Percentiles rank a stretch among this genome's conserved stretches.
phyloP scores from a whole-genome alignment of 1,284 basidiomycete species.

The Austroboletus rostrupii region DNA sequence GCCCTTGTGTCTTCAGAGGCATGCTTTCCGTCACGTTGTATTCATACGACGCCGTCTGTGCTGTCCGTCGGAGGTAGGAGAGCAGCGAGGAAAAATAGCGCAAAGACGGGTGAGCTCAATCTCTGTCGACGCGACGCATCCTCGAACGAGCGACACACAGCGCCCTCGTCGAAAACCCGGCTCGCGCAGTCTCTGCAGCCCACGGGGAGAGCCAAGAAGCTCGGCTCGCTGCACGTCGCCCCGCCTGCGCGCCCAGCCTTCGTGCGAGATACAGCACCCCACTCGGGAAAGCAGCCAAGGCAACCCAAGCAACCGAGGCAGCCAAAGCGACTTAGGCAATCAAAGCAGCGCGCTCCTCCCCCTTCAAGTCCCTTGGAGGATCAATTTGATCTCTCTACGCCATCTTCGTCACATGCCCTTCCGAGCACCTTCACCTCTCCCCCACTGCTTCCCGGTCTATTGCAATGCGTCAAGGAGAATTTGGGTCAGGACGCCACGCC shows the following conservation, averaged over 20 bases:
- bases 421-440: constrained; percentile 51
- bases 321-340: not conserved
- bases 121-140: not conserved
- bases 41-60: constrained; percentile 16
- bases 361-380: constrained; percentile 33
- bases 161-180: constrained; percentile 32
- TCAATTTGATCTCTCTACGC: constrained; percentile 38
- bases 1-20: not conserved
- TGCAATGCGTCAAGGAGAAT: constrained; percentile 50
- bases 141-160: constrained; percentile 5
- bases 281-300: constrained; percentile 9
- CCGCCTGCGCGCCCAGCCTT: constrained; percentile 18
- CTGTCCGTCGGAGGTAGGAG: constrained; percentile 8
- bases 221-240: constrained; percentile 34
- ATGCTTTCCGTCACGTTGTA: constrained; percentile 1
- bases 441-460: constrained; percentile 61
- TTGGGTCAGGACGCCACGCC: constrained; percentile 55
- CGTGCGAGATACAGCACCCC: constrained; percentile 29
- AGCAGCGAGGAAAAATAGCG: constrained; percentile 10
- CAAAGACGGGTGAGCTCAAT: constrained; percentile 14
- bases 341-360: constrained; percentile 3
- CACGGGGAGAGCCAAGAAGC: constrained; percentile 24
- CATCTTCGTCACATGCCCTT: constrained; percentile 17
- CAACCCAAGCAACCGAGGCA: no score
- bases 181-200: constrained; percentile 38